Base-by-base conservation (phyloP, 352 stramenopile genomes). In the Globisporangium paddicum region DNA sequence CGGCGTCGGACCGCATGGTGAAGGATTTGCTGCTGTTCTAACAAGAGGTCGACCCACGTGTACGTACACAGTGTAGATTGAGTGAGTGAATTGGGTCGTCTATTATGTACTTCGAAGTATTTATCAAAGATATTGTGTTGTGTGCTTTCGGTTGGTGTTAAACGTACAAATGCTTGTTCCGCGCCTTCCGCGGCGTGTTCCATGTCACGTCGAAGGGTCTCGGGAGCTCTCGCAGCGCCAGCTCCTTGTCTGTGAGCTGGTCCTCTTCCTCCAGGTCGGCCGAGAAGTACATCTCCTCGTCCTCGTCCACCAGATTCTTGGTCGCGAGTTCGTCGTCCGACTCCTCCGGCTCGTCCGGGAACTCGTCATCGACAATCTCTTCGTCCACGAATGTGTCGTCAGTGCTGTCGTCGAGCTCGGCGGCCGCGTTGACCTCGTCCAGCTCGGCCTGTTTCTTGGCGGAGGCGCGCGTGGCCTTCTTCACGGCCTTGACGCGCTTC, bases 1-100 rank as follows among this genome's bases (percentile, higher is more conserved):
- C 77, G 30, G 87, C 82, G 56, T 92, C 82, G 32, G 85, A 92
- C 64, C 80, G 75, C 57, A 88, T 94, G 75, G 82, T 90, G 58
- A 94, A 94, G 61, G 82, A 94, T 62, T 69, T 94, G 55, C 72
- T 94, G 62, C 72, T 94, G 65, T 91, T 94, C 52, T 94, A 60
- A 18, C 9, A 41, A 41, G 35, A 41, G n/a, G n/a, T n/a, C n/a
- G n/a, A 18, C 35, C 14, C 35, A 41, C 28, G 3, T 32, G 28
- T 32, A 32, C 28, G 28, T 32, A 32, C 28, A 6, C 28, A 32
- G 35, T 41, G 35, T 41, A 41, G 11, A 41, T 41, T 41, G 35
- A 13, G 35, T 41, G 10, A 41, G 35, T 41, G 11, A n/a, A 16
- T n/a, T n/a, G 35, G 35, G 35, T 41, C 35, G 53, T 61, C 51